Evolutionary conservation across 208 protist genomes (phyloP), one percentile per base, ranked within the genome.

Genomic region (Angomonas desouzai): DNA sequence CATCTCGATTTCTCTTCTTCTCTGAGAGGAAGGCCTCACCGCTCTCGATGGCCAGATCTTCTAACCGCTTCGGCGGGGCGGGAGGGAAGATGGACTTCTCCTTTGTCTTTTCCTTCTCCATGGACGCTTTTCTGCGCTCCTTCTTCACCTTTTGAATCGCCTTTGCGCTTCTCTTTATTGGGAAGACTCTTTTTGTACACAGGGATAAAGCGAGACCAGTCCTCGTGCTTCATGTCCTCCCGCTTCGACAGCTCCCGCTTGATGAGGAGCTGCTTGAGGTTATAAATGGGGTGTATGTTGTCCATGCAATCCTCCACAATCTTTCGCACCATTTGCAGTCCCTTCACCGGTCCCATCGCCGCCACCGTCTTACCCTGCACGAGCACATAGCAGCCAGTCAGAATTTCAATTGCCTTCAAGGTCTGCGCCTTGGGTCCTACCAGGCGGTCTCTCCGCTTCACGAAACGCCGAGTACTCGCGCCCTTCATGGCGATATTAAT

Each of bases 251-350:
- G 88, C 74, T 99, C 99, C 3, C 96, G 85, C 75, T 98, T 99
- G 76, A 99, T 99, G 85, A 99, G 98, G 22, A 99, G 77, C 66
- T 96, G 93, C 81, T 99, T 99, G 45, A 99, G 98, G 66, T 99
- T 98, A 76, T 99, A 99, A 48, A 99, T 98, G 11, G 99, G 99
- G 68, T 99, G 99, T 43, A 99, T 98, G 70, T 99, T 99, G 66
- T 98, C 94, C 98, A 99, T 99, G 82, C 98, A 99, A 68, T 99
- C 99, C 47, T 98, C 87, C 6, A 99, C 97, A 34, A 99, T 97
- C 60, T 97, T 91, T 27, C 97, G 85, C 6, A 99, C 98, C 73
- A 91, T 79, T 66, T 98, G 97, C 13, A 97, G 86, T 10, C 98
- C 98, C 64, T 98, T 97, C 47, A 93, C 88, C 18, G 91, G 82